These are phyloP conservation scores for Dacryopinax spathularia DNA, from an alignment of 768 basidiomycete species.

Conservation along the genomic window DNA sequence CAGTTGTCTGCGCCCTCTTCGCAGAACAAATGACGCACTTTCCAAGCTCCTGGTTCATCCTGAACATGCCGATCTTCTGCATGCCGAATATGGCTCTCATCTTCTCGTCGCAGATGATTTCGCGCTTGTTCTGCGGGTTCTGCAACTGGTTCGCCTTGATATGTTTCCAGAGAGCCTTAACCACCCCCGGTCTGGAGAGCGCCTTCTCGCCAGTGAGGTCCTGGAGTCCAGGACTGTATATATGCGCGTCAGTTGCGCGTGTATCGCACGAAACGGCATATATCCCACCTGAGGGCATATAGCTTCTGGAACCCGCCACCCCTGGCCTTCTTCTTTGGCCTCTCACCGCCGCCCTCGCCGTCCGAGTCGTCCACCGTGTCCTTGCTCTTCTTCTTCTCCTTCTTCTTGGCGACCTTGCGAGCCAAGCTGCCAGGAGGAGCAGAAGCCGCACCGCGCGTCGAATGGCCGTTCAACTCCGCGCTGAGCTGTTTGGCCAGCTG, in stretches of 20 bases:
- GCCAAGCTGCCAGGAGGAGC: constrained; percentile 14
- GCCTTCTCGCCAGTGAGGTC: constrained; percentile 50
- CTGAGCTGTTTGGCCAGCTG: constrained; percentile 58
- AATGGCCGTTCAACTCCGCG: constrained; percentile 46
- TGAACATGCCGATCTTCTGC: constrained; percentile 77
- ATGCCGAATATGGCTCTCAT: constrained; percentile 62
- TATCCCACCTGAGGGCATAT: constrained; percentile 48
- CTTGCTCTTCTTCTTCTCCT: constrained; percentile 42
- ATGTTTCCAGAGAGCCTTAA: constrained; percentile 81
- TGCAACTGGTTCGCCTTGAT: constrained; percentile 72
- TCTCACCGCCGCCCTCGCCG: constrained; percentile 28
- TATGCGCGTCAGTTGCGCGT: not conserved
- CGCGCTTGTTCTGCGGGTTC: constrained; percentile 68
- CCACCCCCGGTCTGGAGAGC: constrained; percentile 76
- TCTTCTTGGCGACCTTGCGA: constrained; percentile 28
- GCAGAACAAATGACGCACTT: constrained; percentile 33
- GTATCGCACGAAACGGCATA: not conserved
- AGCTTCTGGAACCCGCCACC: constrained; percentile 65
- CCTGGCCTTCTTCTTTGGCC: constrained; percentile 34
- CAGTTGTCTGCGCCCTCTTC: not conserved
- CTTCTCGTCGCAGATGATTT: constrained; percentile 68
- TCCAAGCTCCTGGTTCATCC: constrained; percentile 83
- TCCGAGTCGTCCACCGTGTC: constrained; percentile 35
- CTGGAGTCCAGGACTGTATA: constrained; percentile 52
- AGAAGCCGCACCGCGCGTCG: constrained; percentile 28